Base-by-base conservation (phyloP, 495 filamentous ascomycete genomes). In the Xylaria intraflava region DNA sequence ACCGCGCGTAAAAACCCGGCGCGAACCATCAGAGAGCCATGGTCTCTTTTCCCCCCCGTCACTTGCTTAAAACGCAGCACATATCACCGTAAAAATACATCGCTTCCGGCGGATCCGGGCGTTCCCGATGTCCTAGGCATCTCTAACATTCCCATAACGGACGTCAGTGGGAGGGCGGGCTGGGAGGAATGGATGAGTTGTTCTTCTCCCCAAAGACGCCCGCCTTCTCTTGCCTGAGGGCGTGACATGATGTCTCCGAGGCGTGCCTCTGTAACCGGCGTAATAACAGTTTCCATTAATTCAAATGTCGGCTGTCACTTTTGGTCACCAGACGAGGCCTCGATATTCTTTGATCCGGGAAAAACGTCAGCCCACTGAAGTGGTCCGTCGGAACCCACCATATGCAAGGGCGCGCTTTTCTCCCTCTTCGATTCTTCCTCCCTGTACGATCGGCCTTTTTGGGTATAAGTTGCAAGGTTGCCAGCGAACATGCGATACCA, bases 401-500 rank as follows among this genome's bases (percentile, higher is more conserved):
- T 55, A 17, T 69, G 55, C 12, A 74, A 51, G 14, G 67, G 68
- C 2, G 17, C 4, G 1, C n/a, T 11, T 55, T 62, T 58, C 16
- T 50, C 52, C 0, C 20, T 44, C 42, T 29, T 8, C 26, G 49
- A 43, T 57, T 70, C 64, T 17, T 8, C 23, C 26, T 56, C n/a
- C 31, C 69, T 56, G 29, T 61, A 69, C 12, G 20, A 17, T 20
- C 65, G 61, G 12, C 72, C 69, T 16, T 47, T 33, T 0, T 53
- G 6, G 23, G 62, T 72, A 49, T 51, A 62, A 20, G 39, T 27
- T 1, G 48, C 24, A 40, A 76, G 69, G 1, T 58, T 44, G 26
- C 66, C 66, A 14, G 44, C 30, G 52, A 73, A 76, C 67, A 69
- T 68, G 19, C 49, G 31, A 52, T 65, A 56, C 71, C 69, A 72